Evolutionary conservation across 2,329 filamentous ascomycete species (phyloP), one percentile per base, ranked within the genome.

Genomic region (Amauroascus verrucosus): DNA sequence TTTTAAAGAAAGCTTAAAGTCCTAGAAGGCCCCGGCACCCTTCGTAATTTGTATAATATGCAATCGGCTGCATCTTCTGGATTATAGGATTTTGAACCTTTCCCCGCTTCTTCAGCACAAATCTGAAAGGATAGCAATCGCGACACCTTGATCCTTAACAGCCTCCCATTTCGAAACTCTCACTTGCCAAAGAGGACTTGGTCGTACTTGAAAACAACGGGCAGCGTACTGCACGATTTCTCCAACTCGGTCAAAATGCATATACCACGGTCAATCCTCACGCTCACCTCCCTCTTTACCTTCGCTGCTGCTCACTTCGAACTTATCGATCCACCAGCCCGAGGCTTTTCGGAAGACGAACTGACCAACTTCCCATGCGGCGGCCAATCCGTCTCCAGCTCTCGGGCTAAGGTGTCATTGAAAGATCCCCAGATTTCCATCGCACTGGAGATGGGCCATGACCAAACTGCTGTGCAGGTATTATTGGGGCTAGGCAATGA

Each of bases 241-340:
- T 13, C 14, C 16, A 40, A 37, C 40, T 9, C 4, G 9, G 26
- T 9, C 26, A 30, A 30, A 32, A 65, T 64, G 67, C 64, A 65
- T 56, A 52, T 69, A 53, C 28, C 38, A 48, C 43, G 73, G 56
- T 61, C 69, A 48, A 63, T 75, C 53, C 65, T 73, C 47, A 69
- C 75, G 48, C 59, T 75, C 50, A 62, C 73, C 57, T 62, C 68
- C 51, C 64, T 76, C 53, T 65, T 72, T 45, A 69, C 75, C 53
- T 59, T 76, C 44, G 68, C 70, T 16, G 67, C 75, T 38, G 79
- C 78, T 14, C 80, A 83, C 62, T 82, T 81, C 69, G 62, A 71
- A 2, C 71, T 83, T 64, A 64, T 71, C 33, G 81, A 74, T 58
- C 80, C 80, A 9, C 56, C 68, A 14, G 64, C 70, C 56, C 75